Percentiles rank a stretch among this genome's conserved stretches.
These are phyloP conservation scores for Tinospora cordifolia DNA, from an alignment of 164 flowering plant genomes.

Conservation along the genomic window DNA sequence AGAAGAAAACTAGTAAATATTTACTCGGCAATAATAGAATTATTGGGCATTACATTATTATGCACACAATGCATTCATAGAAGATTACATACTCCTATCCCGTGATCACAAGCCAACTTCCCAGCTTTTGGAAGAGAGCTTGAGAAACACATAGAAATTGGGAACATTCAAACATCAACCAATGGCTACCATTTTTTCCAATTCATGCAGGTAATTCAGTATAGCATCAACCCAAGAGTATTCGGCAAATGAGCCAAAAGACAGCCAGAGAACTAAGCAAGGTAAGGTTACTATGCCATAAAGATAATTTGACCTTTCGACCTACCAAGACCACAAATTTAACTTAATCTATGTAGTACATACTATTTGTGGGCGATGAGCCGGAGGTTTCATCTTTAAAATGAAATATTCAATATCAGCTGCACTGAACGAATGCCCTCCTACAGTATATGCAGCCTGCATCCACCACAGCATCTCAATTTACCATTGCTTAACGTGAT, in stretches of 20 bases:
- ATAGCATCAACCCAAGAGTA: neutral
- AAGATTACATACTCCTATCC: no score
- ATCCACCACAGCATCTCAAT: neutral
- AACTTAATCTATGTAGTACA: slow-evolving; percentile 3
- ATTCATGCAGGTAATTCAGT: neutral
- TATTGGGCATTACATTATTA: no score
- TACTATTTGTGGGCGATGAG: slow-evolving; percentile 45
- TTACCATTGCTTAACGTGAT: neutral
- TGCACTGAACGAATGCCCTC: slow-evolving; percentile 39
- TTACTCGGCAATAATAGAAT: neutral
- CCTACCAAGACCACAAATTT: neutral
- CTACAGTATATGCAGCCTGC: slow-evolving; percentile 42
- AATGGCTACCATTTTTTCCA: neutral
- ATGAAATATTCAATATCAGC: slow-evolving; percentile 35
- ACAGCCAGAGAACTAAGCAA: neutral
- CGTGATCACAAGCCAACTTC: neutral
- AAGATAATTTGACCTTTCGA: neutral
- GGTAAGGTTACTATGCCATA: neutral
- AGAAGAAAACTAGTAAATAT: neutral
- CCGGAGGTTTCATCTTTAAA: slow-evolving; percentile 41
- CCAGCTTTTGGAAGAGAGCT: neutral
- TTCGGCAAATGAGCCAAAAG: neutral
- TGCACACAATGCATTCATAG: no score
- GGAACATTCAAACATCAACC: neutral
- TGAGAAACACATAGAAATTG: neutral